phyloP scores from a whole-genome alignment of 2,329 filamentous ascomycete species.

The Cordyceps javanica region DNA sequence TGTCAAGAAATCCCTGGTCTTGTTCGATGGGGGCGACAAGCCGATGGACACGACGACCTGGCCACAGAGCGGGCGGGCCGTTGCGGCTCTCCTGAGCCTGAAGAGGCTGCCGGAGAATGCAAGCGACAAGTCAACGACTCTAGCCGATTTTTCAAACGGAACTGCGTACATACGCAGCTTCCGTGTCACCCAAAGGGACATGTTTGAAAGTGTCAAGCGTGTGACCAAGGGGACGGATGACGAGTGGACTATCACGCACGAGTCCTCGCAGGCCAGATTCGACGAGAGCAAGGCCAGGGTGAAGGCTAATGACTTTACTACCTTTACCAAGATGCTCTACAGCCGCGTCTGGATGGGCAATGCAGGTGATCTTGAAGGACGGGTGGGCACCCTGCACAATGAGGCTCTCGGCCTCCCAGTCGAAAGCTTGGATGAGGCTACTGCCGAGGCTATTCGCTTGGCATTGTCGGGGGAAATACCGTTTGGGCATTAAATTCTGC shows the following conservation, averaged over 20 bases:
- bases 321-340: conserved; percentile 45
- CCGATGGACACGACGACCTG: conserved; percentile 49
- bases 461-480: not conserved
- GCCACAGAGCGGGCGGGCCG: conserved; percentile 46
- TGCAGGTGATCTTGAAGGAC: conserved; percentile 32
- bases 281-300: conserved; percentile 37
- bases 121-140: conserved; percentile 21
- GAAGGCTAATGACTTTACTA: conserved; percentile 33
- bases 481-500: too few relatives aligned
- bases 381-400: conserved; percentile 33
- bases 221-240: conserved; percentile 48
- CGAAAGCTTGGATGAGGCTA: conserved; percentile 50
- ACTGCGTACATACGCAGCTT: too few relatives aligned
- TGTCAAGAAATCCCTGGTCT: conserved; percentile 30
- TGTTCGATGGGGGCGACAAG: conserved; percentile 51
- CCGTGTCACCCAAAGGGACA: conserved; percentile 52
- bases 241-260: conserved; percentile 52
- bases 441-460: conserved; percentile 19
- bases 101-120: conserved; percentile 33
- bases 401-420: conserved; percentile 44
- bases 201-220: conserved; percentile 53
- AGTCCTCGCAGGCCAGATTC: conserved; percentile 40
- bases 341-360: conserved; percentile 40
- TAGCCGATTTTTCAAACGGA: conserved; percentile 39
- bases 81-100: conserved; percentile 44